A percentile compares a stretch with the other conserved stretches of the same genome.
Evolutionary conservation across 352 stramenopile genomes (phyloP).

Genomic region (Phytopythium mirpurense): DNA sequence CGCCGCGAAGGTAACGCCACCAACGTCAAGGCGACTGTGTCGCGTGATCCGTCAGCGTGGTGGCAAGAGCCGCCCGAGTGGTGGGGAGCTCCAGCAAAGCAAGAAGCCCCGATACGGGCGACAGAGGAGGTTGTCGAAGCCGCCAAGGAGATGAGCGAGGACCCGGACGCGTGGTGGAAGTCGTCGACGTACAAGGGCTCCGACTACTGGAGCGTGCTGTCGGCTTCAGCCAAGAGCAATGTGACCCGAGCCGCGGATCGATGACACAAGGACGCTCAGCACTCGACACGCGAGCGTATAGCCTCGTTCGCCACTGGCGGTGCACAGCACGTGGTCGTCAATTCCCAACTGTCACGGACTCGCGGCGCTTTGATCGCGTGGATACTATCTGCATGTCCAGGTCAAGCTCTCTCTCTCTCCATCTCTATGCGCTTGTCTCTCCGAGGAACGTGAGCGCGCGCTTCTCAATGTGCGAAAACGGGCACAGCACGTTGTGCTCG

Average conservation of each 20-base stretch:
- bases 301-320: slow-evolving; percentile 27
- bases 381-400: too few relatives aligned
- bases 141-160: slow-evolving; percentile 11
- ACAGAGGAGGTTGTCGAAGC: not conserved
- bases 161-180: slow-evolving; percentile 63
- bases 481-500: slow-evolving; percentile 42
- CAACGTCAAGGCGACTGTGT: slow-evolving; percentile 1
- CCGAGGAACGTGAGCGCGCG: slow-evolving; percentile 48
- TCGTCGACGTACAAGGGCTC: slow-evolving; percentile 65
- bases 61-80: slow-evolving; percentile 60
- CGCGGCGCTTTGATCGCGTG: too few relatives aligned
- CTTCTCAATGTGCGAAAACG: slow-evolving; percentile 60
- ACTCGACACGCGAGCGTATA: slow-evolving; percentile 4
- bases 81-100: slow-evolving; percentile 37
- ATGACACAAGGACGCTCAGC: slow-evolving; percentile 1
- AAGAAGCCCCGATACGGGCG: slow-evolving; percentile 17
- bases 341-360: not conserved
- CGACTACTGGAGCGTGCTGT: slow-evolving; percentile 35
- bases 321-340: slow-evolving; percentile 37
- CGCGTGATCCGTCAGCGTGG: slow-evolving; percentile 34
- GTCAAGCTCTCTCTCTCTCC: too few relatives aligned
- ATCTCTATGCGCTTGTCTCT: slow-evolving; percentile 7
- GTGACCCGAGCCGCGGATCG: slow-evolving; percentile 10
- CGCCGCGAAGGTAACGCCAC: not conserved
- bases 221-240: slow-evolving; percentile 11